These are phyloP conservation scores for Whalleya microplaca DNA, from an alignment of 2,329 filamentous ascomycete genomes.

Conservation along the genomic window DNA sequence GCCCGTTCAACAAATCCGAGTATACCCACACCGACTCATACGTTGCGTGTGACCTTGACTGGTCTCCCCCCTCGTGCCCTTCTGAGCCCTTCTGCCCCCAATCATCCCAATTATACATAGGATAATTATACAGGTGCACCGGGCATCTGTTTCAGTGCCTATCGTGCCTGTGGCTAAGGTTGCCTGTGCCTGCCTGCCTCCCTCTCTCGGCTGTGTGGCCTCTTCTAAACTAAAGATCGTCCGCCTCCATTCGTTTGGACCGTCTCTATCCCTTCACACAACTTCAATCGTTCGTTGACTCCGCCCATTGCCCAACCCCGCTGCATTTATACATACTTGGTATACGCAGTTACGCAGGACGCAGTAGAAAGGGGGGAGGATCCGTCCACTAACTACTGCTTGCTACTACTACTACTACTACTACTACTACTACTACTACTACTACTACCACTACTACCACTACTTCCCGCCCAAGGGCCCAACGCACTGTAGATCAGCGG, in stretches of 20 bases:
- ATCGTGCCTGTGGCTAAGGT: no score
- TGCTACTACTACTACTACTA: background rate
- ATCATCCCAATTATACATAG: background rate
- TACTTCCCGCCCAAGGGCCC: background rate
- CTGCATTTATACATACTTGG: no score
- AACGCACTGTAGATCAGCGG: background rate
- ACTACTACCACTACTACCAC: no score
- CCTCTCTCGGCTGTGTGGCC: background rate
- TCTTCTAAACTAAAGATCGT: background rate
- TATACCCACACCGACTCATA: conserved; percentile 6
- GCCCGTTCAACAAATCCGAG: background rate
- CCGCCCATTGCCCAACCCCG: background rate
- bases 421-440: background rate
- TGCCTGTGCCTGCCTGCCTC: no score
- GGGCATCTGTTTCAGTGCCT: background rate
- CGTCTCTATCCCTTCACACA: background rate
- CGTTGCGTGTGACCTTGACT: conserved; percentile 22
- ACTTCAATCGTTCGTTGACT: background rate
- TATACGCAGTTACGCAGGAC: no score
- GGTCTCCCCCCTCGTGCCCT: background rate
- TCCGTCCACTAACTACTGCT: no score
- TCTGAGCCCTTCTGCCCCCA: background rate
- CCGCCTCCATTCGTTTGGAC: background rate
- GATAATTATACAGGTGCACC: background rate
- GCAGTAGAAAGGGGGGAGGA: no score